Conservation (phyloP, 2,329 filamentous ascomycete genomes). For the Pseudodiploospora longispora region DNA sequence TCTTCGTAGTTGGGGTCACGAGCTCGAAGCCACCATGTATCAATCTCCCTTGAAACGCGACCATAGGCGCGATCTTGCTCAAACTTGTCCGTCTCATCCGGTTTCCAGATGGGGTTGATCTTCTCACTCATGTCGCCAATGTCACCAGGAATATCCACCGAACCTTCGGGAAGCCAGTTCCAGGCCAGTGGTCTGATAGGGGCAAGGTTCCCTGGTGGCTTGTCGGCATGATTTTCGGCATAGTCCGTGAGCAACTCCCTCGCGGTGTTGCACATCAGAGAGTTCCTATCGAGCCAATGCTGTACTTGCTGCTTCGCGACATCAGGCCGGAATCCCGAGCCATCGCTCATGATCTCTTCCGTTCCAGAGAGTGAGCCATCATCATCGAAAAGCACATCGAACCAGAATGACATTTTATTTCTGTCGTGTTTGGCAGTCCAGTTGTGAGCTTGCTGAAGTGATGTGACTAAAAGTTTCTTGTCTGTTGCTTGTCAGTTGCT, state of each 20-base stretch:
- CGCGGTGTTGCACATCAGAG: constrained; percentile 49
- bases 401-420: constrained; percentile 65
- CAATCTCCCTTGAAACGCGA: constrained; percentile 55
- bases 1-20: constrained; percentile 53
- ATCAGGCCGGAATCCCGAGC: constrained; percentile 45
- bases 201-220: constrained; percentile 41
- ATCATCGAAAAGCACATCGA: constrained; percentile 56
- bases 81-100: constrained; percentile 47
- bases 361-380: constrained; percentile 38
- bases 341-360: constrained; percentile 44
- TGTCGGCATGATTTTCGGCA: constrained; percentile 38
- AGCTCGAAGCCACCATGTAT: constrained; percentile 56
- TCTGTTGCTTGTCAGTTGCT: constrained; percentile 31
- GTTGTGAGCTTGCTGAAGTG: constrained; percentile 59
- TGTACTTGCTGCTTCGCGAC: constrained; percentile 52
- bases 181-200: constrained; percentile 44
- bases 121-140: constrained; percentile 32
- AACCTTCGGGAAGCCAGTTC: constrained; percentile 44
- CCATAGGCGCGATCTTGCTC: constrained; percentile 52
- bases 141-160: constrained; percentile 21
- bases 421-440: constrained; percentile 62
- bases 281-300: constrained; percentile 56
- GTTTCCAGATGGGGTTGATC: constrained; percentile 41
- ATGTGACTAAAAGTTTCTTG: constrained; percentile 59
- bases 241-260: constrained; percentile 48